A percentile compares a stretch with the other conserved stretches of the same genome.
These are phyloP conservation scores for Ascochyta koolunga DNA, from an alignment of 2,329 filamentous ascomycete genomes.

Conservation along the genomic window DNA sequence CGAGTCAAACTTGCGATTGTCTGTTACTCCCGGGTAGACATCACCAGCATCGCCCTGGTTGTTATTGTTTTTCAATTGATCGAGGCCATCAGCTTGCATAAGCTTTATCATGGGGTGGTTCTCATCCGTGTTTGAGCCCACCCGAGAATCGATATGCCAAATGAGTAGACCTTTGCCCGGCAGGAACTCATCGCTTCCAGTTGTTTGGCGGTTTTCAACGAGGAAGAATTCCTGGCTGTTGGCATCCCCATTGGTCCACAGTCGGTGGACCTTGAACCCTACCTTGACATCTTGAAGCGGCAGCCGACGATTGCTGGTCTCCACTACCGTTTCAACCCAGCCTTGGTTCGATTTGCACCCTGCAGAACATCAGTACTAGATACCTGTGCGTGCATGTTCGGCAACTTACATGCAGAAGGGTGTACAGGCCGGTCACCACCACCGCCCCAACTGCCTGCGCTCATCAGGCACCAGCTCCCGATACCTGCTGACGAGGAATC, in stretches of 20 bases:
- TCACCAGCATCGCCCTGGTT: constrained; percentile 28
- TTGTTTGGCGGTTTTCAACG: constrained; percentile 28
- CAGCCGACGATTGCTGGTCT: constrained; percentile 25
- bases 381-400: not conserved
- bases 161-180: constrained; percentile 29
- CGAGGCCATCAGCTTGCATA: constrained; percentile 31
- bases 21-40: constrained; percentile 23
- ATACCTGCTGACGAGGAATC: constrained; percentile 28
- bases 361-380: not conserved
- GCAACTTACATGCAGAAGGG: constrained; percentile 31
- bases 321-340: constrained; percentile 25
- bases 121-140: constrained; percentile 23
- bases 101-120: constrained; percentile 28
- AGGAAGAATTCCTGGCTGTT: constrained; percentile 28
- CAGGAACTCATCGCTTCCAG: constrained; percentile 25
- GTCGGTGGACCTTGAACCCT: constrained; percentile 22
- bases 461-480: constrained; percentile 35
- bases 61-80: constrained; percentile 17
- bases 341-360: constrained; percentile 31
- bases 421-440: constrained; percentile 28
- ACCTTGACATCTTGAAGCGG: constrained; percentile 29
- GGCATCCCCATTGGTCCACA: constrained; percentile 29
- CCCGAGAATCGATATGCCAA: constrained; percentile 32
- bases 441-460: constrained; percentile 27
- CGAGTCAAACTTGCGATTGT: constrained; percentile 21